Evolutionary conservation across 495 filamentous ascomycete species (phyloP).

Genomic region (Annulohypoxylon stygium): DNA sequence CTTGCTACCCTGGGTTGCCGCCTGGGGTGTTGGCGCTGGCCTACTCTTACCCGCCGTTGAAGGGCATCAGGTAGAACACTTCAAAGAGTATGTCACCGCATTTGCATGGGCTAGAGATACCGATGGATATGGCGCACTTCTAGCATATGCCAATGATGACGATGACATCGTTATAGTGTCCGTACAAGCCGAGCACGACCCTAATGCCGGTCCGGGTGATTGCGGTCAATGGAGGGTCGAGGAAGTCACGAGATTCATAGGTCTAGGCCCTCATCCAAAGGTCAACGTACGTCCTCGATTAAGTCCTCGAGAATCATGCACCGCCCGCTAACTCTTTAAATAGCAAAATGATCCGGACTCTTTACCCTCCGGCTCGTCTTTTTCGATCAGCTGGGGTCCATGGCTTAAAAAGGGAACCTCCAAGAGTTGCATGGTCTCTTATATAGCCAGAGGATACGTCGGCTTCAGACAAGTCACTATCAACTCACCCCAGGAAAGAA

Average conservation of each 20-base stretch:
- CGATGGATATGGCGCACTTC: constrained; percentile 52
- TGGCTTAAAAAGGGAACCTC: constrained; percentile 52
- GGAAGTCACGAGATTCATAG: constrained; percentile 59
- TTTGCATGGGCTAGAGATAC: constrained; percentile 62
- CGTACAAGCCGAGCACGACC: constrained; percentile 51
- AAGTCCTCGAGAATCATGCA: background rate
- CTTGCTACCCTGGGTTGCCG: constrained; percentile 46
- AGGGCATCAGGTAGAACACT: constrained; percentile 43
- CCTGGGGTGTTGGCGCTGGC: constrained; percentile 62
- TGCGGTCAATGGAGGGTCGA: constrained; percentile 56
- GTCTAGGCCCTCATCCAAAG: constrained; percentile 57
- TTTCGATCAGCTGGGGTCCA: constrained; percentile 60
- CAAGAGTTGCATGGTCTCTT: constrained; percentile 56
- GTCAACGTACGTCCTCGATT: constrained; percentile 47
- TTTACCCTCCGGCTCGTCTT: constrained; percentile 57
- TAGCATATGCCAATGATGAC: constrained; percentile 60
- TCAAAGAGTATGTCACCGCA: constrained; percentile 57
- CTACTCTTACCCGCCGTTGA: constrained; percentile 56
- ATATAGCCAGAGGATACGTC: constrained; percentile 58
- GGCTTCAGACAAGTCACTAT: constrained; percentile 60
- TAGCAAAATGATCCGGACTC: constrained; percentile 56
- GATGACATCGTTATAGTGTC: constrained; percentile 59
- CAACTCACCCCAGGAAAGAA: constrained; percentile 38
- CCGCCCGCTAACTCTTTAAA: background rate
- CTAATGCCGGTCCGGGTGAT: constrained; percentile 38